Evolutionary conservation across 2,329 filamentous ascomycete species (phyloP).

Genomic region (Nannizzia gypsea): DNA sequence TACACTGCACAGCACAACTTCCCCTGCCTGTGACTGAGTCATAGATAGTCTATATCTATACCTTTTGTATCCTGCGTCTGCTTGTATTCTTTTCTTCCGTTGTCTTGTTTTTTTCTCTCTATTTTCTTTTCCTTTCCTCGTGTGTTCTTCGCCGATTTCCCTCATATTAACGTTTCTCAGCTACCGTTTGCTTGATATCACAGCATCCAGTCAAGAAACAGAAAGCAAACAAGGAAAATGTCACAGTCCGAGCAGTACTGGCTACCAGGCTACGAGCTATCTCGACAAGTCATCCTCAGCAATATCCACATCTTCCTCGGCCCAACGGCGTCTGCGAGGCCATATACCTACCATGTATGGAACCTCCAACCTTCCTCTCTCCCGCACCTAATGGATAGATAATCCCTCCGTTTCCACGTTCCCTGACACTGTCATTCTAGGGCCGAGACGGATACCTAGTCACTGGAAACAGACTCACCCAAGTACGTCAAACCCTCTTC

Average conservation of each 20-base stretch:
- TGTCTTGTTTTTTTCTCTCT: conserved; percentile 3
- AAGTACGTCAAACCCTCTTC: conserved; percentile 22
- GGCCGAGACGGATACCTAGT: conserved; percentile 40
- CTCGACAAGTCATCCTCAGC: conserved; percentile 38
- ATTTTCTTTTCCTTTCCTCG: neutral
- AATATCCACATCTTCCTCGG: conserved; percentile 40
- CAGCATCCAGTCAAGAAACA: neutral
- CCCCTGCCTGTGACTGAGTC: neutral
- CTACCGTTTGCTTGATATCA: neutral
- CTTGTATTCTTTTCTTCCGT: conserved; percentile 3
- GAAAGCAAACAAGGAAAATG: conserved; percentile 18
- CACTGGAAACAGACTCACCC: conserved; percentile 35
- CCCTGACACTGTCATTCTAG: conserved; percentile 19
- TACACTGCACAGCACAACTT: neutral
- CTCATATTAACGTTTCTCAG: neutral
- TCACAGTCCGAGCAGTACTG: conserved; percentile 35
- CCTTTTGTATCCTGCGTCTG: neutral
- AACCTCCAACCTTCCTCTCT: neutral
- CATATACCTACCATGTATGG: conserved; percentile 37
- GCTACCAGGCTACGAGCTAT: conserved; percentile 39
- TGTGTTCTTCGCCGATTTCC: neutral
- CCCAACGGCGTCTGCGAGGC: conserved; percentile 35
- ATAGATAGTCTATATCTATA: conserved; percentile 6
- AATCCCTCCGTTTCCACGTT: neutral
- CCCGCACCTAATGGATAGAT: neutral